Evolutionary conservation across 140 eudicot genomes (phyloP).

Genomic region (Senecio squalidus): DNA sequence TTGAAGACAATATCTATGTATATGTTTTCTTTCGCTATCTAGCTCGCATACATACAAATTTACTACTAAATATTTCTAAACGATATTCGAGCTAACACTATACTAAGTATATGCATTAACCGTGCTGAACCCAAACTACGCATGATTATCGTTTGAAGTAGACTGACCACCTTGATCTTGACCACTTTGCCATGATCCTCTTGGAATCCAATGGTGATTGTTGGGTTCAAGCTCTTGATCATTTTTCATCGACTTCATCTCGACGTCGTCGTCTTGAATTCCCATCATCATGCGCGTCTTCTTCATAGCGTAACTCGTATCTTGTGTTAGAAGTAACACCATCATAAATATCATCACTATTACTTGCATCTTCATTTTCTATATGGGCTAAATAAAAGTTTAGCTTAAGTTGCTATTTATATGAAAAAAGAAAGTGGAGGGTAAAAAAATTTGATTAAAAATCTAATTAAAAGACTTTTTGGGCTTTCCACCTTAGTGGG

Average conservation of each 20-base stretch:
- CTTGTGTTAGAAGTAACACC: constrained; percentile 18
- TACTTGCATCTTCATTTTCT: constrained; percentile 16
- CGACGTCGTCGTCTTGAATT: constrained; percentile 3
- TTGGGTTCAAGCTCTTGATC: constrained; percentile 27
- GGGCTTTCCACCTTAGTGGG: constrained; percentile 26
- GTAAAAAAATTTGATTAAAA: background rate
- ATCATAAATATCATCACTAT: constrained; percentile 4
- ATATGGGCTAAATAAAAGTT: background rate
- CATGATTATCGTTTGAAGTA: constrained; percentile 15
- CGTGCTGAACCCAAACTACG: background rate
- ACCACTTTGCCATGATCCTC: constrained; percentile 36
- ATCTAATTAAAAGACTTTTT: constrained; percentile 1
- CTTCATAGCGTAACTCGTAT: constrained; percentile 27
- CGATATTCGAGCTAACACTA: too few species aligned
- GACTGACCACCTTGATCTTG: constrained; percentile 20
- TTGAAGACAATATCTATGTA: constrained; percentile 17
- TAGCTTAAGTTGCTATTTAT: background rate
- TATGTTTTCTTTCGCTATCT: too few species aligned
- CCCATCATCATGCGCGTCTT: constrained; percentile 24
- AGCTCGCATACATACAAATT: too few species aligned
- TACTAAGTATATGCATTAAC: background rate
- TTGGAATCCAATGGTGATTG: constrained; percentile 39
- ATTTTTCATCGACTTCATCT: constrained; percentile 5
- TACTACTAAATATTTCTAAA: too few species aligned
- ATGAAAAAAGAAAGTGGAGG: background rate